Evolutionary conservation across 2,329 filamentous ascomycete species (phyloP).

Genomic region (Xylariomycetidae sp.): DNA sequence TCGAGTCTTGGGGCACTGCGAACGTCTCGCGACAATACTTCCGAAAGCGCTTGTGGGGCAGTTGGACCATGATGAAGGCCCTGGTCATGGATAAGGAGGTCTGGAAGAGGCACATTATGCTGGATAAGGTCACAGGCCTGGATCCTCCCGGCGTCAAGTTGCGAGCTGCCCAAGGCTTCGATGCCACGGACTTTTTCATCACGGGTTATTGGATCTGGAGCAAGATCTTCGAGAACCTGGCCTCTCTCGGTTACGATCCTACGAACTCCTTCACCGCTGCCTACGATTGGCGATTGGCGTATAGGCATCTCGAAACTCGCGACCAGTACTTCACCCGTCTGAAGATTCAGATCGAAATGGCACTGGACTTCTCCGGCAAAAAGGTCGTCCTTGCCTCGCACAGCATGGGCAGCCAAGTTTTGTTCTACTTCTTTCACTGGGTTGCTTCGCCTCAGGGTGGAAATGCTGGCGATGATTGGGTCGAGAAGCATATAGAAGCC

Average conservation of each 20-base stretch:
- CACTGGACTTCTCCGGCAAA: conserved; percentile 62
- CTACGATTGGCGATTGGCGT: conserved; percentile 90
- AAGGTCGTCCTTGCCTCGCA: conserved; percentile 88
- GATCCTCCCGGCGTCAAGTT: conserved; percentile 89
- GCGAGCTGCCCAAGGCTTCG: conserved; percentile 90
- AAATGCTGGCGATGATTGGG: conserved; percentile 78
- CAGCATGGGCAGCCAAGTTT: conserved; percentile 95
- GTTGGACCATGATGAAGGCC: conserved; percentile 98
- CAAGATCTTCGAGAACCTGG: conserved; percentile 95
- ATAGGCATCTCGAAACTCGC: conserved; percentile 78
- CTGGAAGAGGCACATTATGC: conserved; percentile 97
- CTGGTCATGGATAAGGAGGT: conserved; percentile 85
- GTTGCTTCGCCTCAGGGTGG: conserved; percentile 76
- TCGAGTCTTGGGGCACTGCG: conserved; percentile 94
- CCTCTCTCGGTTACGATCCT: conserved; percentile 92
- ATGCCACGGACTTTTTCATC: conserved; percentile 93
- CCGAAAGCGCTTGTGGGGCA: conserved; percentile 90
- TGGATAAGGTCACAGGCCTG: conserved; percentile 84
- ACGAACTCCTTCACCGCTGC: conserved; percentile 64
- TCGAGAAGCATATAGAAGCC: conserved; percentile 80
- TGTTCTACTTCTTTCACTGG: conserved; percentile 80
- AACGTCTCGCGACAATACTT: conserved; percentile 85
- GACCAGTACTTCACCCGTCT: conserved; percentile 92
- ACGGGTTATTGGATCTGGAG: conserved; percentile 98
- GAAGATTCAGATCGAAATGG: conserved; percentile 85